Evolutionary conservation across 2,329 filamentous ascomycete genomes (phyloP).

Genomic region (Colletotrichum melonis): DNA sequence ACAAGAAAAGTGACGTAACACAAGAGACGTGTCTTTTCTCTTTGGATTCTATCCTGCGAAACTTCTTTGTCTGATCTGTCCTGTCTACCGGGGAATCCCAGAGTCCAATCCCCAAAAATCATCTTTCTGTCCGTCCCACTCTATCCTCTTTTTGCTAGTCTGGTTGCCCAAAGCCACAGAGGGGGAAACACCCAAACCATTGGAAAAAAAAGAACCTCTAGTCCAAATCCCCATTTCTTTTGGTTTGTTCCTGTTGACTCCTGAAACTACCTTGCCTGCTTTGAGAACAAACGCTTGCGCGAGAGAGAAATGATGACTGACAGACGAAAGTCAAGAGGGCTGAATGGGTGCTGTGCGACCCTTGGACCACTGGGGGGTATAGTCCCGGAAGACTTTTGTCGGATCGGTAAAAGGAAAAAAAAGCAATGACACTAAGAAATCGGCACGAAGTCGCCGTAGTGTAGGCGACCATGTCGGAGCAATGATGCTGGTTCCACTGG

Average conservation of each 20-base stretch:
- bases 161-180: conserved; percentile 12
- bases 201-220: conserved; percentile 8
- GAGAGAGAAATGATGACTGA: not conserved
- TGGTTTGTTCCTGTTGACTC: conserved; percentile 25
- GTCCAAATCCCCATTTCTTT: conserved; percentile 6
- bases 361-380: conserved; percentile 25
- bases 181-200: not conserved
- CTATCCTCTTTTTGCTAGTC: conserved; percentile 14
- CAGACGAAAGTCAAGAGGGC: conserved; percentile 1
- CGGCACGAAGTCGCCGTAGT: conserved; percentile 34
- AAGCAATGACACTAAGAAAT: conserved; percentile 29
- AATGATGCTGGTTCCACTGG: conserved; percentile 16
- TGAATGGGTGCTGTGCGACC: conserved; percentile 13
- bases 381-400: conserved; percentile 11
- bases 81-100: conserved; percentile 27
- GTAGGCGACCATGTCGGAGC: conserved; percentile 25
- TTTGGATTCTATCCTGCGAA: conserved; percentile 21
- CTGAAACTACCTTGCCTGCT: conserved; percentile 32
- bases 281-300: conserved; percentile 7
- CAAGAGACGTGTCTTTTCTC: not conserved
- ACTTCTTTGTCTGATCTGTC: conserved; percentile 13
- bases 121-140: not conserved
- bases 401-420: conserved; percentile 1
- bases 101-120: conserved; percentile 16
- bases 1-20: not conserved